Percentiles rank a stretch among this genome's conserved stretches.
These are phyloP conservation scores for Pseudogymnoascus destructans DNA, from an alignment of 2,329 filamentous ascomycete genomes.

Conservation along the genomic window DNA sequence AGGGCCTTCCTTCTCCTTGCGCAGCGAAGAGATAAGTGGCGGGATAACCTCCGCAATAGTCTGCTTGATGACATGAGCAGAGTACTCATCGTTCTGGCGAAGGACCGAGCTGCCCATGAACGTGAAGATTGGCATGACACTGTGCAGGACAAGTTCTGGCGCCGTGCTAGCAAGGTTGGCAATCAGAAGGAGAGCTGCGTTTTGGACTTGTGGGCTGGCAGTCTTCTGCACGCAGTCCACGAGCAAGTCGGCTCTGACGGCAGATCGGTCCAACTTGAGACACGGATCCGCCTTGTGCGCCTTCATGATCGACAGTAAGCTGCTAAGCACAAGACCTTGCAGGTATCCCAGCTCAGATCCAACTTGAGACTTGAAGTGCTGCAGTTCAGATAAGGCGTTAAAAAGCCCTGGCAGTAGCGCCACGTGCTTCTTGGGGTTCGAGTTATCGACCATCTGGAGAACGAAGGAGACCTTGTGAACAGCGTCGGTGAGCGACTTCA, in stretches of 20 bases:
- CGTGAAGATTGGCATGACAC: constrained; percentile 97
- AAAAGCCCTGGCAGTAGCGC: constrained; percentile 71
- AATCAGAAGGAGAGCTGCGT: constrained; percentile 75
- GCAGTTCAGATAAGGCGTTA: constrained; percentile 71
- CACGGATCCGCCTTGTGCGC: constrained; percentile 50
- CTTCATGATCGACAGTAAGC: constrained; percentile 72
- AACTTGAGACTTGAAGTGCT: constrained; percentile 68
- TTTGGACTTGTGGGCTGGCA: constrained; percentile 85
- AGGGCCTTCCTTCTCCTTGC: constrained; percentile 63
- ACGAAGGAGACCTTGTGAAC: constrained; percentile 74
- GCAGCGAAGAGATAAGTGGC: constrained; percentile 73
- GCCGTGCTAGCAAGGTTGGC: constrained; percentile 76
- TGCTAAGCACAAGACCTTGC: constrained; percentile 70
- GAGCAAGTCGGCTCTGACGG: constrained; percentile 76
- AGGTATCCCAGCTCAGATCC: constrained; percentile 83
- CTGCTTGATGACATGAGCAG: constrained; percentile 86
- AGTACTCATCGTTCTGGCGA: constrained; percentile 90
- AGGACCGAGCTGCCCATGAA: constrained; percentile 92
- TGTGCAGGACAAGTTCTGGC: constrained; percentile 85
- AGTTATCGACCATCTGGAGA: constrained; percentile 74
- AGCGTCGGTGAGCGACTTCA: constrained; percentile 50
- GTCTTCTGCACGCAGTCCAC: constrained; percentile 91
- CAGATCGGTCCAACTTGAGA: constrained; percentile 60
- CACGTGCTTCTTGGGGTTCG: constrained; percentile 60
- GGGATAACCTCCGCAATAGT: constrained; percentile 92